phyloP scores from a whole-genome alignment of 106 monocot genomes.

The Agapanthus africanus region DNA sequence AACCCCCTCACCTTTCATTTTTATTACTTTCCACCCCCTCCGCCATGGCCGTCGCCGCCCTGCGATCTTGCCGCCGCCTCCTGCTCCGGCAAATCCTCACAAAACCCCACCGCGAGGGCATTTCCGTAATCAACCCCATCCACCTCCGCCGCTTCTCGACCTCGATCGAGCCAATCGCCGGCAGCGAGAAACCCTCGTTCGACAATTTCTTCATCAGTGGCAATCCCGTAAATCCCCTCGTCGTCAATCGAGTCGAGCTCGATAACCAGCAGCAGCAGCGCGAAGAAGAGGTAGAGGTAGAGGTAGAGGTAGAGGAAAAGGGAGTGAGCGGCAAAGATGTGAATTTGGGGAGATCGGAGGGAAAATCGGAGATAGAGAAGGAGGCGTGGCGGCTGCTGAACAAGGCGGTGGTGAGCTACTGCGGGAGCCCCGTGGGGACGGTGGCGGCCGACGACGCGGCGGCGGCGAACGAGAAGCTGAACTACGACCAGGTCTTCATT shows the following conservation, averaged over 20 bases:
- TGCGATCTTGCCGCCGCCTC: slow-evolving; percentile 11
- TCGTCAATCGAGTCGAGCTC: no score
- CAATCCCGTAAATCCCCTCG: no score
- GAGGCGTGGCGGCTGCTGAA: slow-evolving; percentile 89
- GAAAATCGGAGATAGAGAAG: slow-evolving; percentile 50
- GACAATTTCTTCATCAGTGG: no score
- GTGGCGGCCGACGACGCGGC: slow-evolving; percentile 75
- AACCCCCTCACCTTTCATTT: background rate
- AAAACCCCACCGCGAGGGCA: slow-evolving; percentile 4
- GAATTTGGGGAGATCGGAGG: background rate
- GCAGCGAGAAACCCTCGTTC: no score
- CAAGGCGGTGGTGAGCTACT: slow-evolving; percentile 73
- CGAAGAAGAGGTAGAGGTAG: background rate
- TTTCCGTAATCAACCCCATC: background rate
- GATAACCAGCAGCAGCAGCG: no score
- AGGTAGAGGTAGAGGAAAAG: background rate
- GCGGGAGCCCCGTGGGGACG: slow-evolving; percentile 84
- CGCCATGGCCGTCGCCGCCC: slow-evolving; percentile 2
- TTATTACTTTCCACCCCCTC: background rate
- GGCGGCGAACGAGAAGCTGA: slow-evolving; percentile 29
- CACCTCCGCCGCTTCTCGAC: slow-evolving; percentile 8
- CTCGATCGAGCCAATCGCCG: background rate
- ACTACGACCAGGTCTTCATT: slow-evolving; percentile 97
- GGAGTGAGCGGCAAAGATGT: background rate
- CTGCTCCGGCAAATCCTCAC: background rate